phyloP scores from a whole-genome alignment of 768 basidiomycete species.

The Boletus subparvulus region DNA sequence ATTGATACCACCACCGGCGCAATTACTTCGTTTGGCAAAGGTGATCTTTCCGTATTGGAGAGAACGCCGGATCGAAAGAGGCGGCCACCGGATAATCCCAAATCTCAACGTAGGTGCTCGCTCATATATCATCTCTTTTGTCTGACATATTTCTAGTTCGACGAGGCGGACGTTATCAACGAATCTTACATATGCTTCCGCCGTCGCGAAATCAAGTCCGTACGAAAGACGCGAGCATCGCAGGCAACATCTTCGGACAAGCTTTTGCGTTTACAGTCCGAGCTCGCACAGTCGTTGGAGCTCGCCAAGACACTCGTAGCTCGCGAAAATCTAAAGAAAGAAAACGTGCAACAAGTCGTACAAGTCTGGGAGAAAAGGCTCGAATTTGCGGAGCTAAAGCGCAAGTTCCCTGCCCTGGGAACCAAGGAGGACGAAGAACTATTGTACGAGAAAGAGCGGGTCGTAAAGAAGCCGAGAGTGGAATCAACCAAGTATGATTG shows the following conservation, averaged over 20 bases:
- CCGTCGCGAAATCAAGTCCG: conserved; percentile 88
- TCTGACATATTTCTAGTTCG: conserved; percentile 48
- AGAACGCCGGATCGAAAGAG: conserved; percentile 74
- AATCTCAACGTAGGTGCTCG: conserved; percentile 69
- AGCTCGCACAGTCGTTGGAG: conserved; percentile 70
- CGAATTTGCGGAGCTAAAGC: conserved; percentile 74
- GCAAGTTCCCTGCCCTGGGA: conserved; percentile 61
- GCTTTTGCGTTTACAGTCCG: conserved; percentile 73
- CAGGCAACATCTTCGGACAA: conserved; percentile 90
- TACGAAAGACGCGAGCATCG: conserved; percentile 90
- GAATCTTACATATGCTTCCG: conserved; percentile 98
- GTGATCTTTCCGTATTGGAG: conserved; percentile 88
- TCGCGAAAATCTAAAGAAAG: conserved; percentile 78
- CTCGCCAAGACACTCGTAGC: conserved; percentile 65
- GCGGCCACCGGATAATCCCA: conserved; percentile 85
- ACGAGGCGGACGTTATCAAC: conserved; percentile 85
- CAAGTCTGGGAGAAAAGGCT: conserved; percentile 79
- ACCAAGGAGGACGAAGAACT: conserved; percentile 71
- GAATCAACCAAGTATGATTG: conserved; percentile 21
- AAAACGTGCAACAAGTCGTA: conserved; percentile 54
- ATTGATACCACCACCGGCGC: conserved; percentile 63
- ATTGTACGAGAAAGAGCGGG: conserved; percentile 68
- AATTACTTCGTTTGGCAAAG: conserved; percentile 68
- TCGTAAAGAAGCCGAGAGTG: conserved; percentile 56
- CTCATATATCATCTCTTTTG: background rate